These are phyloP conservation scores for Claviceps sp. DNA, from an alignment of 2,329 filamentous ascomycete genomes.

Conservation along the genomic window DNA sequence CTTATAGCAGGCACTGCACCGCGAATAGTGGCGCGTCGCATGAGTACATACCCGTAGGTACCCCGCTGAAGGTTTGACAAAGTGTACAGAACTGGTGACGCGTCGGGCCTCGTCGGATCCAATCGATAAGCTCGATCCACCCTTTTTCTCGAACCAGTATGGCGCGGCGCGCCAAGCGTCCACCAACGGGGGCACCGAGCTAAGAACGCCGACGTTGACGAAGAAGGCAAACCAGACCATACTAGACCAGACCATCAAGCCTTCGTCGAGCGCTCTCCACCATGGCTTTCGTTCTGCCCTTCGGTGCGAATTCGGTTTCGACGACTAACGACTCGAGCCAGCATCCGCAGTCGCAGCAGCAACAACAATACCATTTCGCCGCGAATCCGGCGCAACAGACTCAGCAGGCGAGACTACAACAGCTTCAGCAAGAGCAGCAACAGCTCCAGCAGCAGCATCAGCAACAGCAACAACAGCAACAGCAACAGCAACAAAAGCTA, in stretches of 20 bases:
- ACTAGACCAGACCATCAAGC: neutral
- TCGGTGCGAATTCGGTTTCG: neutral
- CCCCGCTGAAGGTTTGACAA: no score
- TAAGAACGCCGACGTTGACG: neutral
- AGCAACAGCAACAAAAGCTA: neutral
- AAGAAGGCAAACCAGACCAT: neutral
- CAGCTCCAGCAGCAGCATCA: constrained; percentile 3
- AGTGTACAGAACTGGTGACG: no score
- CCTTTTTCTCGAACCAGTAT: neutral
- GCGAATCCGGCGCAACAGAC: constrained; percentile 1
- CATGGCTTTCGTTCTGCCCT: constrained; percentile 6
- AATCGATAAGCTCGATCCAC: neutral
- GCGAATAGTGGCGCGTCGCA: no score
- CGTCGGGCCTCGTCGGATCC: no score
- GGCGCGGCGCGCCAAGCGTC: neutral
- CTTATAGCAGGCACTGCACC: no score
- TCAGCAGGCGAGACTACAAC: neutral
- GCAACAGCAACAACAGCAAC: constrained; percentile 7
- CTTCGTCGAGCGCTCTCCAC: constrained; percentile 1
- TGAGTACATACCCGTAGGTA: no score
- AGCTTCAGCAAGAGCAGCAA: constrained; percentile 5
- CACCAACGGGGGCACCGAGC: neutral
- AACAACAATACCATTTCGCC: neutral
- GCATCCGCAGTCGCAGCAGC: constrained; percentile 4
- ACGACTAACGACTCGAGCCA: constrained; percentile 1